Evolutionary conservation across 192 early-diverging fungal species (phyloP), one percentile per base, ranked within the genome.

Genomic region (Coemansia sp.): DNA sequence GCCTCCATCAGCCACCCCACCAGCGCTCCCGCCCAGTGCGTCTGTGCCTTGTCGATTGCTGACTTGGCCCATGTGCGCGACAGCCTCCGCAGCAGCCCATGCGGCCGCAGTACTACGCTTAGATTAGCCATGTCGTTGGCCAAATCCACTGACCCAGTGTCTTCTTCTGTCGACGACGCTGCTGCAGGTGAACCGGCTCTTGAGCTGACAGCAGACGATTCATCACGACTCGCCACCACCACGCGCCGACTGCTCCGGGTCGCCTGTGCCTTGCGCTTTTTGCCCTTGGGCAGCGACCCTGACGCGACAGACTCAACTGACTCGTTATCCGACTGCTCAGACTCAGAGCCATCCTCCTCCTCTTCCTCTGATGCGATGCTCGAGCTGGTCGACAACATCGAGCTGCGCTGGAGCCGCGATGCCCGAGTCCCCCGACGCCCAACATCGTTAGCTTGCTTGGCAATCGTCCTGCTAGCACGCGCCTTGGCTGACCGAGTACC

Each of bases 1-100:
- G 76, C 78, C 60, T 76, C 78, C 32, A 61, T 2, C 13, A 83
- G 53, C 83, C 83, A 82, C 10, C 83, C 83, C 1, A 59, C 67
- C 1, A 82, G 68, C 49, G 35, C 60, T n/a, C 22, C 9, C 3
- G 56, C 71, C 83, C 84, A 84, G 32, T 56, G 53, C 43, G 34
- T 3, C 50, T 37, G 58, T 30, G 59, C 27, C 37, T 44, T 37
- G 37, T 50, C 70, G 38, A 66, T 63, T 2, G 64, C 27, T 1
- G 35, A 18, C 2, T 27, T 24, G 8, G 71, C 68, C 79, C 79
- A 82, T 11, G 49, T 61, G 16, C 71, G 74, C 60, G 74, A 67
- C 52, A 73, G 27, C 30, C 68, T 64, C 34, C 71, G 68, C 59
- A 76, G 65, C 40, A 82, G 68, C 50, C 22, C 68, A 43, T 65